Conservation (phyloP, 768 basidiomycete genomes). For the Suillus lakei region DNA sequence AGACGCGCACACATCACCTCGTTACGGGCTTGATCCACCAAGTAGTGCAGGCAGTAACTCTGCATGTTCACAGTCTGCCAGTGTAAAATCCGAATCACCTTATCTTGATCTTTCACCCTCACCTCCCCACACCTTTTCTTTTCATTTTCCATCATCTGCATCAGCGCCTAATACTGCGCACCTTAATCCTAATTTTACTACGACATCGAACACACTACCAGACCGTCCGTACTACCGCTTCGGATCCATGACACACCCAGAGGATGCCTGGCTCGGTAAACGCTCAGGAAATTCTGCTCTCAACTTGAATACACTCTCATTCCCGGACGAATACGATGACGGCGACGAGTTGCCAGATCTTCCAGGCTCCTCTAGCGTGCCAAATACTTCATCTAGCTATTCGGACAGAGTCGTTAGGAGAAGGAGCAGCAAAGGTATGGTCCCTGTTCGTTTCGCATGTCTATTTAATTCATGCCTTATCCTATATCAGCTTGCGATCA, state of each 20-base stretch:
- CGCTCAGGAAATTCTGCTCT: slow-evolving; percentile 21
- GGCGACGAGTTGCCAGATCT: slow-evolving; percentile 57
- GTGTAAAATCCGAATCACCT: slow-evolving; percentile 34
- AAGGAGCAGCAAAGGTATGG: slow-evolving; percentile 74
- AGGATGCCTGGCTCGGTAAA: slow-evolving; percentile 30
- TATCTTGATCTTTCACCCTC: slow-evolving; percentile 28
- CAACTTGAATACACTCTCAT: slow-evolving; percentile 43
- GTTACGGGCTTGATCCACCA: slow-evolving; percentile 4
- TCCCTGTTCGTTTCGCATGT: slow-evolving; percentile 7
- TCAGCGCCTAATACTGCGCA: slow-evolving; percentile 1
- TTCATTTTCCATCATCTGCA: slow-evolving; percentile 21
- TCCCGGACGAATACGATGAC: slow-evolving; percentile 70
- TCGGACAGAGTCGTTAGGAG: slow-evolving; percentile 63
- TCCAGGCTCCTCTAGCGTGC: slow-evolving; percentile 19
- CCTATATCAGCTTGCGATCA: slow-evolving; percentile 74
- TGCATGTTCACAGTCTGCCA: slow-evolving; percentile 16
- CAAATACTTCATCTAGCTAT: slow-evolving; percentile 24
- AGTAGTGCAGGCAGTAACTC: slow-evolving; percentile 8
- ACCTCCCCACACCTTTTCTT: slow-evolving; percentile 25
- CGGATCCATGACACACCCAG: slow-evolving; percentile 25
- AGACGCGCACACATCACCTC: slow-evolving; percentile 13
- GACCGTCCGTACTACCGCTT: slow-evolving; percentile 28
- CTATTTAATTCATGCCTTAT: neutral
- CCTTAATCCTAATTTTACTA: neutral
- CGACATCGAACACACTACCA: slow-evolving; percentile 8